Conservation (phyloP, 2,329 filamentous ascomycete genomes). For the Alternaria panax region DNA sequence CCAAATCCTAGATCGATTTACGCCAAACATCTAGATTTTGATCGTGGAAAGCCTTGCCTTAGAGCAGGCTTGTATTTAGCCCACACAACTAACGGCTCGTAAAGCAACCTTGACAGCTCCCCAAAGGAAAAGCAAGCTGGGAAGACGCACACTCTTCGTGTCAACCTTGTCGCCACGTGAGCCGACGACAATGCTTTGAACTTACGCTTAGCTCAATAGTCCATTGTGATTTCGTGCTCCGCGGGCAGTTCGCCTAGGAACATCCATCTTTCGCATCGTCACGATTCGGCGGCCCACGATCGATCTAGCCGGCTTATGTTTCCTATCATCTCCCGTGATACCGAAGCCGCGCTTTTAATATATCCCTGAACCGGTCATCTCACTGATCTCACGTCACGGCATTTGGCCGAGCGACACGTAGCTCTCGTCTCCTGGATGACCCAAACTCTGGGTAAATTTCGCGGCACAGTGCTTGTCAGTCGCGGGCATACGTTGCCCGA, state of each 20-base stretch:
- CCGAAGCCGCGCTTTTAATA: constrained; percentile 1
- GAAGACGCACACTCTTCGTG: background rate
- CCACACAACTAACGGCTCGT: background rate
- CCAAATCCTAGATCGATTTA: background rate
- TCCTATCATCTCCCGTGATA: background rate
- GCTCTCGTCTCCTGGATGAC: background rate
- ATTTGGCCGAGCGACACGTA: background rate
- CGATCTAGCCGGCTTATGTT: background rate
- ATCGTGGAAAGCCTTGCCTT: background rate
- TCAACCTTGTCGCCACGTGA: background rate
- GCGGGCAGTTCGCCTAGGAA: too few species aligned
- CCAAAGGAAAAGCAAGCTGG: background rate
- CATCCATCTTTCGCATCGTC: background rate
- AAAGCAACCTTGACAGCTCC: background rate
- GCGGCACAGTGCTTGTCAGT: background rate
- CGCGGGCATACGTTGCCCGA: background rate
- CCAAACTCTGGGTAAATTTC: background rate
- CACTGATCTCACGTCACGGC: background rate
- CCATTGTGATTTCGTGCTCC: too few species aligned
- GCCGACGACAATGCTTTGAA: background rate
- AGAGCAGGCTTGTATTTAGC: too few species aligned
- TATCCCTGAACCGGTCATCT: background rate
- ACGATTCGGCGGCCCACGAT: background rate
- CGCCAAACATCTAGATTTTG: background rate
- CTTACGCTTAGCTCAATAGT: background rate